Evolutionary conservation across 768 basidiomycete genomes (phyloP).

Genomic region (Russula sp.): DNA sequence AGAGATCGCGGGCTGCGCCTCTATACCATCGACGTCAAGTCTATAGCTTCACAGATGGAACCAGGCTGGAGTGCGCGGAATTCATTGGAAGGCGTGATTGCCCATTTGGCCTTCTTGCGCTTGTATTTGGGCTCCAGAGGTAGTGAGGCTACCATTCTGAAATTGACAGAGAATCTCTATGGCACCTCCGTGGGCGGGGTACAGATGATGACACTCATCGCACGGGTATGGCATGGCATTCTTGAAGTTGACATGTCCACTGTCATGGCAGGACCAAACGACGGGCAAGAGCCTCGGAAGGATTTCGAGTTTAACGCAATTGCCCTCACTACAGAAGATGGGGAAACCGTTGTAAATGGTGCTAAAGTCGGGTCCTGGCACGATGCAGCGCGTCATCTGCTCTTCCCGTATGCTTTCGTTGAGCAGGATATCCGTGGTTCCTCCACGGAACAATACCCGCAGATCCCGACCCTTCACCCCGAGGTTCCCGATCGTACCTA

Average conservation of each 20-base stretch:
- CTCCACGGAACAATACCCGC: conserved; percentile 42
- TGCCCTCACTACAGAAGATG: conserved; percentile 53
- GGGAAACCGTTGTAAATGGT: conserved; percentile 54
- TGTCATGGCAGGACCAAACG: conserved; percentile 22
- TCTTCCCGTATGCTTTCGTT: conserved; percentile 80
- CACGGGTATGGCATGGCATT: conserved; percentile 61
- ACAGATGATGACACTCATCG: conserved; percentile 47
- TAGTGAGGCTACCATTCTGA: conserved; percentile 45
- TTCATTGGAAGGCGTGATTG: conserved; percentile 49
- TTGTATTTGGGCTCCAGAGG: conserved; percentile 71
- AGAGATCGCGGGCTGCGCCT: conserved; percentile 48
- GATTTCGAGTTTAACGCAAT: conserved; percentile 71
- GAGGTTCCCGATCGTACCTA: conserved; percentile 85
- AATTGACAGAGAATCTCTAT: conserved; percentile 44
- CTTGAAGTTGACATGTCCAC: conserved; percentile 40
- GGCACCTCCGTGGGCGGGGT: conserved; percentile 44
- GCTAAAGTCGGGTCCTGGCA: conserved; percentile 69
- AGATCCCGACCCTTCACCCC: conserved; percentile 72
- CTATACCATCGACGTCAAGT: conserved; percentile 54
- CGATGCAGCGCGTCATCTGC: conserved; percentile 78
- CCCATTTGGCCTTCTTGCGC: conserved; percentile 77
- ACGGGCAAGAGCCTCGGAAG: conserved; percentile 38
- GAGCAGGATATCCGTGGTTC: conserved; percentile 36
- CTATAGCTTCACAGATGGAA: conserved; percentile 42
- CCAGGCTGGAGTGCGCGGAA: conserved; percentile 34